Evolutionary conservation across 768 basidiomycete genomes (phyloP).

Genomic region (Tulasnella sp.): DNA sequence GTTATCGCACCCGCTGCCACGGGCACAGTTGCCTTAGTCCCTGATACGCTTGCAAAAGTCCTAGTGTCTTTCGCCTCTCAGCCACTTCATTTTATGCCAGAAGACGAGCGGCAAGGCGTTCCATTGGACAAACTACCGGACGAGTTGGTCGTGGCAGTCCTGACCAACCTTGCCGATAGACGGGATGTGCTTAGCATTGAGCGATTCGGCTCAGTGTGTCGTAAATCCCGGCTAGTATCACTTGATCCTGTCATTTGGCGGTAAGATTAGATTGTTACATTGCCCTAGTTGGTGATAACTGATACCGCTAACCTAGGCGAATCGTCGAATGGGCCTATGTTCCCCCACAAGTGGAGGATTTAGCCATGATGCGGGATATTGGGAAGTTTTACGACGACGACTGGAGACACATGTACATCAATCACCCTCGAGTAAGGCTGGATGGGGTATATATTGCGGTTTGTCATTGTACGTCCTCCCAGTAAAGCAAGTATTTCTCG

Average conservation of each 20-base stretch:
- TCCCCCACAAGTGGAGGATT: constrained; percentile 70
- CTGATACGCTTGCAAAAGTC: no score
- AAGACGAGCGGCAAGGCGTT: constrained; percentile 63
- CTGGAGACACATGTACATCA: constrained; percentile 77
- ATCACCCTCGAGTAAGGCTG: constrained; percentile 80
- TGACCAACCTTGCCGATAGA: constrained; percentile 54
- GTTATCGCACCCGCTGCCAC: no score
- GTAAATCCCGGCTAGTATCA: constrained; percentile 73
- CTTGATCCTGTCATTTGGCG: constrained; percentile 77
- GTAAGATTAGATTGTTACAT: constrained; percentile 44
- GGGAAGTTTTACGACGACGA: constrained; percentile 59
- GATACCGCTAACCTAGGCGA: constrained; percentile 49
- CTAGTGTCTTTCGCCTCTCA: constrained; percentile 31
- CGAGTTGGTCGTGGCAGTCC: constrained; percentile 70
- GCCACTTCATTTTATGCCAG: constrained; percentile 59
- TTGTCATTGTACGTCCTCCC: constrained; percentile 62
- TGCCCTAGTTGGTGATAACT: neutral
- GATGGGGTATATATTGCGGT: constrained; percentile 93
- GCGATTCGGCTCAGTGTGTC: constrained; percentile 72
- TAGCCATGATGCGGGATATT: constrained; percentile 55
- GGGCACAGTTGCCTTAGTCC: no score
- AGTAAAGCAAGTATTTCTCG: neutral
- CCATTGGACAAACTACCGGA: constrained; percentile 68
- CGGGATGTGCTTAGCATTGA: constrained; percentile 67
- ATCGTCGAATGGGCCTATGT: constrained; percentile 69